Base-by-base conservation (phyloP, 805 yeast genomes). In the Saturnispora kantuleensis region DNA sequence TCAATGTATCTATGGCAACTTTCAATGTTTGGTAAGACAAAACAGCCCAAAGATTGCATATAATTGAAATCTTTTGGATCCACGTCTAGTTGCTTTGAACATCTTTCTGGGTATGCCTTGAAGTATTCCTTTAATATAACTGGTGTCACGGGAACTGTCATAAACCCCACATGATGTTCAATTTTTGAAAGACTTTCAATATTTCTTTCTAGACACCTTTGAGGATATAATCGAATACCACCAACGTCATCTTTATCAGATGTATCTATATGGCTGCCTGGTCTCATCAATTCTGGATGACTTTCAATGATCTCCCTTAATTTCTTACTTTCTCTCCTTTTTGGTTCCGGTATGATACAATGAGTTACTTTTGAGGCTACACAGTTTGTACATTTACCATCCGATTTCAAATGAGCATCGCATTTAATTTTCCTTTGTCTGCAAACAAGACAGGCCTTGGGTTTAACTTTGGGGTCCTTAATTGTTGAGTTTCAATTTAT, bases 401-500 rank as follows among this genome's bases (percentile, higher is more conserved):
- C 84, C 55, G 68, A 67, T 44, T 66, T 72, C 31, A 60, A 58
- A 11, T 69, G 81, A 10, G 82, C 84, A 56, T 81, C 86, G 63
- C 94, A 84, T 31, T 88, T 73, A n/a, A 84, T 93, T 54, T 84
- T 84, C 31, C 93, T 67, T 7, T 81, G 73, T 44, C 86, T 78
- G 56, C 93, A 84, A n/a, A 83, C 82, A 35, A 76, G 72, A 56
- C 93, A 83, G 2, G 89, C 90, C 39, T 85, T 63, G 8, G 83
- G 66, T 31, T 42, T 42, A 16, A 31, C 32, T 39, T 18, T 15
- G 42, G 15, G 5, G 26, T 26, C 41, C 30, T 21, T 21, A 21
- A 21, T 21, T 21, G 26, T 21, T 21, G 12, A 12, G 39, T 37
- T 26, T 28, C 16, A 37, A 21, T 21, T 21, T 21, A 21, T 21